phyloP scores from a whole-genome alignment of 1,139 yeast genomes.

The Kazachstania sp. region DNA sequence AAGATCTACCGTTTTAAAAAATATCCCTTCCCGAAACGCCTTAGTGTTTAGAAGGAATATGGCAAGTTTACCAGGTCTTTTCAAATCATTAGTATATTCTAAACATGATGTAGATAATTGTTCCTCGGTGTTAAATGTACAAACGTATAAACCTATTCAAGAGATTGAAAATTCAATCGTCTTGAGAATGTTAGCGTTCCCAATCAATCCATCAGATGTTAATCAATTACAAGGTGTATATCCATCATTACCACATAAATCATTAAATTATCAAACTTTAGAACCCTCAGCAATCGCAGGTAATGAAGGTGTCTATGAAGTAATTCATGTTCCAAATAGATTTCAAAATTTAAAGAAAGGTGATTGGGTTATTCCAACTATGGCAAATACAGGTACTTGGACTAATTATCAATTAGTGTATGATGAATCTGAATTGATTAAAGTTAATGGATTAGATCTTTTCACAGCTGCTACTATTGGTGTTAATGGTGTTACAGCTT shows the following conservation, averaged over 20 bases:
- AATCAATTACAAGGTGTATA: conserved; percentile 91
- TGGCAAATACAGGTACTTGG: conserved; percentile 90
- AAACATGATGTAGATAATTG: conserved; percentile 25
- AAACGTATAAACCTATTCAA: conserved; percentile 24
- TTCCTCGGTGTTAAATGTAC: conserved; percentile 22
- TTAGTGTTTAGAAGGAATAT: conserved; percentile 5
- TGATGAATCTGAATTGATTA: conserved; percentile 43
- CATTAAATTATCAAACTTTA: conserved; percentile 44
- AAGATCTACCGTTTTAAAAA: too few relatives aligned
- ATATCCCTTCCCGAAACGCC: not conserved
- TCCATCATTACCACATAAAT: conserved; percentile 65
- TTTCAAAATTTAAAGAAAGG: conserved; percentile 44
- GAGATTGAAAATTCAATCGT: conserved; percentile 25
- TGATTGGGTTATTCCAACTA: conserved; percentile 85
- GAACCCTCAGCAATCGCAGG: conserved; percentile 76
- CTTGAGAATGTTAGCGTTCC: conserved; percentile 57
- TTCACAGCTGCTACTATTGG: conserved; percentile 77
- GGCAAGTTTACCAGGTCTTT: conserved; percentile 17
- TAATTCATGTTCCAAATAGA: conserved; percentile 56
- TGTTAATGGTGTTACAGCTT: conserved; percentile 91
- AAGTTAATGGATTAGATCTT: conserved; percentile 36
- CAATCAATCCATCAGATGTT: conserved; percentile 87
- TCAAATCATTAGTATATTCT: conserved; percentile 28
- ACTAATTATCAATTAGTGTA: conserved; percentile 63
- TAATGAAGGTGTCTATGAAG: conserved; percentile 88